Percentiles rank a stretch among this genome's conserved stretches.
phyloP scores from a whole-genome alignment of 2,329 filamentous ascomycete species.

The Epichloe hybrida region DNA sequence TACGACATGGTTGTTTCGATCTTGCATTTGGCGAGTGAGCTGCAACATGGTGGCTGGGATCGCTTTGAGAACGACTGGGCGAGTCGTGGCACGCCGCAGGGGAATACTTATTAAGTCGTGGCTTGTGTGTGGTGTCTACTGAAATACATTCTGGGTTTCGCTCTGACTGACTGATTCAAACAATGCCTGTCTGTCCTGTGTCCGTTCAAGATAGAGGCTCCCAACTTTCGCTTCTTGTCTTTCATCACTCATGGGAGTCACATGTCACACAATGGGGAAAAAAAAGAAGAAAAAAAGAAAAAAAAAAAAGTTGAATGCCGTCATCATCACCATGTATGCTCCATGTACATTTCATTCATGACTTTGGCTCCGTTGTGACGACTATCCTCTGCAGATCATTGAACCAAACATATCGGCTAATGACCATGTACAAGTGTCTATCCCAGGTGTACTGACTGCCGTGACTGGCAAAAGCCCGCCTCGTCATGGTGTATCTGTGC shows the following conservation, averaged over 20 bases:
- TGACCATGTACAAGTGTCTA: slow-evolving; percentile 23
- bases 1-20: slow-evolving; percentile 44
- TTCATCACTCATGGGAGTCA: too few species aligned
- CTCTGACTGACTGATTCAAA: too few species aligned
- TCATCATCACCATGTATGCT: background rate
- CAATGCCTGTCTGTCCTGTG: too few species aligned
- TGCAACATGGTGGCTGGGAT: slow-evolving; percentile 37
- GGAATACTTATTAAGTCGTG: slow-evolving; percentile 17
- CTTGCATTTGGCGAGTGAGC: slow-evolving; percentile 38
- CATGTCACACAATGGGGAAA: background rate
- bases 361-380: background rate
- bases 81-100: slow-evolving; percentile 11
- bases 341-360: background rate
- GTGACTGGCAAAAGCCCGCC: slow-evolving; percentile 24
- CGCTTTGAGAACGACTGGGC: slow-evolving; percentile 39
- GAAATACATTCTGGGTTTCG: too few species aligned
- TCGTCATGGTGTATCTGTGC: slow-evolving; percentile 20
- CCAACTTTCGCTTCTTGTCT: background rate
- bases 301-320: background rate
- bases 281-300: too few species aligned
- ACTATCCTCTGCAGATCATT: slow-evolving; percentile 15
- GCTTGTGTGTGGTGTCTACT: too few species aligned
- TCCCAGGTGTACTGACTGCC: slow-evolving; percentile 28
- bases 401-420: slow-evolving; percentile 28
- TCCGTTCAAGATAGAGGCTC: background rate